phyloP scores from a whole-genome alignment of 2,329 filamentous ascomycete genomes.

The Trichoderma koningiopsis region DNA sequence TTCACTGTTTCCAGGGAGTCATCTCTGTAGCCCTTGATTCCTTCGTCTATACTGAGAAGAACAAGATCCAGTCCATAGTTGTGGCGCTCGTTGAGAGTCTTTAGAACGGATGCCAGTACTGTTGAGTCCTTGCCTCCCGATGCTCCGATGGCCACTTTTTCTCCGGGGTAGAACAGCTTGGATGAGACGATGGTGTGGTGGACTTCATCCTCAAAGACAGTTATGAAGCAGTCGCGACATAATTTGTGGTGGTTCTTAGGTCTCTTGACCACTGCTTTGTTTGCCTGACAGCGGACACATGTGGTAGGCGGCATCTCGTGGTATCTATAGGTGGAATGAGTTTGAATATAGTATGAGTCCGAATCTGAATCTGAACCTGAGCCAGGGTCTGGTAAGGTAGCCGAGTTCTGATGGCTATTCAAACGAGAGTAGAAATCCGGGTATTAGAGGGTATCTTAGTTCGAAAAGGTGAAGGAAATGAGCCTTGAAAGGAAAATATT shows the following conservation, averaged over 20 bases:
- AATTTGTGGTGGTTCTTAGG: slow-evolving; percentile 95
- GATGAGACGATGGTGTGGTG: slow-evolving; percentile 88
- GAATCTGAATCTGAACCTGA: background rate
- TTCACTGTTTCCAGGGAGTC: slow-evolving; percentile 97
- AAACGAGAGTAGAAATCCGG: too few relatives aligned
- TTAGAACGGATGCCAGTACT: slow-evolving; percentile 89
- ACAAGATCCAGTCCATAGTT: slow-evolving; percentile 84
- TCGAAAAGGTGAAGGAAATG: background rate
- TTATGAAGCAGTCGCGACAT: slow-evolving; percentile 85
- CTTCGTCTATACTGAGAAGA: slow-evolving; percentile 91
- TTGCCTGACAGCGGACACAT: slow-evolving; percentile 74
- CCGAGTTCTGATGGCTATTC: background rate
- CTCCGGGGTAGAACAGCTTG: slow-evolving; percentile 78
- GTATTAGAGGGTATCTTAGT: background rate
- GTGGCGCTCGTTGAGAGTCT: slow-evolving; percentile 89
- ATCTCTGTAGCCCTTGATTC: slow-evolving; percentile 95
- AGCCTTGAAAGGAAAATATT: background rate
- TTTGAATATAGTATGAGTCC: background rate
- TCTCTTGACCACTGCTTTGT: slow-evolving; percentile 84
- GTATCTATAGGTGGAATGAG: background rate
- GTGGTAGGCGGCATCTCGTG: slow-evolving; percentile 70
- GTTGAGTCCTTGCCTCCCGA: slow-evolving; percentile 98
- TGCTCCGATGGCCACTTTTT: slow-evolving; percentile 89
- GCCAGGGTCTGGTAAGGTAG: background rate
- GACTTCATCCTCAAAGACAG: slow-evolving; percentile 87